Evolutionary conservation across 108 stramenopile species (phyloP).

Genomic region (Nannochloropsis oceanica): DNA sequence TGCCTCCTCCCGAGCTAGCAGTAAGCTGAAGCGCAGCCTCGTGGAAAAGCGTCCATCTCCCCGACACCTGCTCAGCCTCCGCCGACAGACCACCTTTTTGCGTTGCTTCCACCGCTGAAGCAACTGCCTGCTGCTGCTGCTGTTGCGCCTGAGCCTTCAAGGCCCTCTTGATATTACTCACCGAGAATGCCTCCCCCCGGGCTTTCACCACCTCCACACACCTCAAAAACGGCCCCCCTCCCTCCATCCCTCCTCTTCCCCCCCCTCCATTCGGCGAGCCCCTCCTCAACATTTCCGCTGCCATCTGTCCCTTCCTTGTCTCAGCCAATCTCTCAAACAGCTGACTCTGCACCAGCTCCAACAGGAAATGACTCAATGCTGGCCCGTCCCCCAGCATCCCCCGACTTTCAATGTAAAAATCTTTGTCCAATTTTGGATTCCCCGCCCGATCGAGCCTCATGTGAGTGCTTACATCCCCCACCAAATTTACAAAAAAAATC

Average conservation of each 20-base stretch:
- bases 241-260: background rate
- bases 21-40: background rate
- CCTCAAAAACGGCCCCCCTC: background rate
- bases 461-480: background rate
- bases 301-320: background rate
- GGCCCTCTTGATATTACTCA: background rate
- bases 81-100: background rate
- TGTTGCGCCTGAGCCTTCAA: background rate
- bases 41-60: background rate
- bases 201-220: background rate
- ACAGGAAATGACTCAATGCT: background rate
- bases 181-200: background rate
- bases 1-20: background rate
- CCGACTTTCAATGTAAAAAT: background rate
- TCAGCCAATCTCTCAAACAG: background rate
- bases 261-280: background rate
- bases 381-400: background rate
- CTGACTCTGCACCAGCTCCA: background rate
- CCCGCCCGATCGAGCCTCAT: background rate
- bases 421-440: background rate
- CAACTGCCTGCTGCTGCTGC: too few species aligned
- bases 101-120: background rate
- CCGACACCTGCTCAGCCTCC: background rate
- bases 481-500: background rate
- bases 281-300: background rate